Evolutionary conservation across 352 stramenopile species (phyloP).

Genomic region (Globisporangium nodosum): DNA sequence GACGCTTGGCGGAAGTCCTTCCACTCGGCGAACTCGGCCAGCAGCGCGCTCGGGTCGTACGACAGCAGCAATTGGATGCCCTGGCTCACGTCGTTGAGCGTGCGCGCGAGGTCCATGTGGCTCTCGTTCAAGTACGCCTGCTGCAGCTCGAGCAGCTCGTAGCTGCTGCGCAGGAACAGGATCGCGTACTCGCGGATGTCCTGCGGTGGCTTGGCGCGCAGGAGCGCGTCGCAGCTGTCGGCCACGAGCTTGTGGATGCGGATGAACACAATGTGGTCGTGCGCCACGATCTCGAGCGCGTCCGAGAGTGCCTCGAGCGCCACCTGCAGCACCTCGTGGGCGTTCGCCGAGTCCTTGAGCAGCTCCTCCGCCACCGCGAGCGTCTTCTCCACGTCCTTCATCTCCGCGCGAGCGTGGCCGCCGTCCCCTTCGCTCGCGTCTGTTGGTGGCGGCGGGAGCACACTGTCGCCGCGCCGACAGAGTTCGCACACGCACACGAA

Average conservation of each 20-base stretch:
- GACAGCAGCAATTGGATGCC: constrained; percentile 88
- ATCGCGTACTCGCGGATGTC: constrained; percentile 82
- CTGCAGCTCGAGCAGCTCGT: constrained; percentile 88
- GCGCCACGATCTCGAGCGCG: constrained; percentile 72
- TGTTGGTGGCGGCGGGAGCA: constrained; percentile 28
- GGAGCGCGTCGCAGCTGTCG: constrained; percentile 84
- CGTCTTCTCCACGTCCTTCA: constrained; percentile 63
- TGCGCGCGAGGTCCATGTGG: constrained; percentile 90
- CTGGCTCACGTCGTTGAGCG: constrained; percentile 90
- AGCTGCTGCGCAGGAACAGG: constrained; percentile 82
- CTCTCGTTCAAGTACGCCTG: constrained; percentile 69
- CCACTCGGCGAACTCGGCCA: constrained; percentile 83
- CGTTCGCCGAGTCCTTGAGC: constrained; percentile 43
- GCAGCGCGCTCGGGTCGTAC: constrained; percentile 75
- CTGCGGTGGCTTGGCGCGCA: constrained; percentile 51
- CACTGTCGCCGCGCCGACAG: constrained; percentile 64
- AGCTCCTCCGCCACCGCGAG: constrained; percentile 53
- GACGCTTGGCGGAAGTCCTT: constrained; percentile 86
- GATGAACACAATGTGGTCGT: constrained; percentile 86
- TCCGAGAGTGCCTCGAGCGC: constrained; percentile 81
- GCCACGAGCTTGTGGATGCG: constrained; percentile 89
- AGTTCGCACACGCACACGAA: constrained; percentile 80
- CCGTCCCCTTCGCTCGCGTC: constrained; percentile 1
- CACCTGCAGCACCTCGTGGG: constrained; percentile 48
- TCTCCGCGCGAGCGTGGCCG: constrained; percentile 12